These are phyloP conservation scores for Oryza glumipatula DNA, from an alignment of 176 grass and related monocot genomes.

Conservation along the genomic window DNA sequence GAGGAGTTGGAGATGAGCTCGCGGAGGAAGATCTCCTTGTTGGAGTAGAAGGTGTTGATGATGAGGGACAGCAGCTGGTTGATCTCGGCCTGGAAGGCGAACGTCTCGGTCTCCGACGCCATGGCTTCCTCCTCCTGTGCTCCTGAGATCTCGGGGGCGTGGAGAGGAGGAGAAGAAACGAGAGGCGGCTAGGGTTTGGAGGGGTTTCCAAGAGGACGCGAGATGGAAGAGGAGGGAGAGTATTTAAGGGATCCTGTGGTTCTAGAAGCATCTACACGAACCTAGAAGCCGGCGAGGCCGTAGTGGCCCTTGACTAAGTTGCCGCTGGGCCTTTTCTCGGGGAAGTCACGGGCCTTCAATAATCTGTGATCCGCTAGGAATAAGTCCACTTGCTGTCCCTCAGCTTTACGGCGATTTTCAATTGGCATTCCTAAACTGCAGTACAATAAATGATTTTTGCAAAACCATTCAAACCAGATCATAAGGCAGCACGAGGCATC, in stretches of 20 bases:
- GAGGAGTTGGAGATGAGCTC: constrained; percentile 47
- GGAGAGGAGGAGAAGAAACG: not conserved
- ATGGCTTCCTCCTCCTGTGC: constrained; percentile 16
- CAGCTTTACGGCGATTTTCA: too few relatives aligned
- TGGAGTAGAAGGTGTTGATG: constrained; percentile 97
- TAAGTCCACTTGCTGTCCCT: too few relatives aligned
- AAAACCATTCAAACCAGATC: too few relatives aligned
- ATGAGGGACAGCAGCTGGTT: constrained; percentile 90
- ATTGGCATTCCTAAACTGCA: too few relatives aligned
- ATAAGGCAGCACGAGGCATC: too few relatives aligned
- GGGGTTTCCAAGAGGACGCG: constrained; percentile 27
- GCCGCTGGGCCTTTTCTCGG: too few relatives aligned
- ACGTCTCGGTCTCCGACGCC: constrained; percentile 81
- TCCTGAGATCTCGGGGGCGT: not conserved
- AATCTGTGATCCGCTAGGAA: too few relatives aligned
- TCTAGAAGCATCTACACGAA: constrained; percentile 67
- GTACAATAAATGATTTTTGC: too few relatives aligned
- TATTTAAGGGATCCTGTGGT: constrained; percentile 37
- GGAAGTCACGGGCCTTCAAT: too few relatives aligned
- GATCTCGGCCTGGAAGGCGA: constrained; percentile 98
- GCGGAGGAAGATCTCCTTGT: not conserved
- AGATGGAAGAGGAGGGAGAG: not conserved
- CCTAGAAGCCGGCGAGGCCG: constrained; percentile 36
- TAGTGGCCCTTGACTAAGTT: too few relatives aligned
- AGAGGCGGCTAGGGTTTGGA: constrained; percentile 55